A percentile compares a stretch with the other conserved stretches of the same genome.
phyloP scores from a whole-genome alignment of 1,139 yeast species.

The Kluyveromyces sp. region DNA sequence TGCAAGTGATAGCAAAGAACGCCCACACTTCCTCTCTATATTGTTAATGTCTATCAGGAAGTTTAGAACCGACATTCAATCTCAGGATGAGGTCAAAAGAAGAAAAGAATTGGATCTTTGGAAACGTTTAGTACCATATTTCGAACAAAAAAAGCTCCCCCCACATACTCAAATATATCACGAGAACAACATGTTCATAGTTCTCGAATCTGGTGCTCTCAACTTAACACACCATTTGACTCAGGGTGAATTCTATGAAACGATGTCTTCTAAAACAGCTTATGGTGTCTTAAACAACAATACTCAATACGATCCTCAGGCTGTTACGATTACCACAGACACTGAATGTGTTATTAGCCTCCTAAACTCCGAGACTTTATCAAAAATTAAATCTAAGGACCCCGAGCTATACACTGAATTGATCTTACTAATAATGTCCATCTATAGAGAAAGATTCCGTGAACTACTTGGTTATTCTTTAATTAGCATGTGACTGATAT shows the following conservation, averaged over 20 bases:
- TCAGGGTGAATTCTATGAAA: slow-evolving; percentile 59
- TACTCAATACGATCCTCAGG: slow-evolving; percentile 10
- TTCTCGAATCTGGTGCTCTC: slow-evolving; percentile 75
- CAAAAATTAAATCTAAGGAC: slow-evolving; percentile 35
- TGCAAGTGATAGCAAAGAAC: slow-evolving; percentile 31
- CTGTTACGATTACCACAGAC: slow-evolving; percentile 33
- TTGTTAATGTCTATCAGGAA: slow-evolving; percentile 25
- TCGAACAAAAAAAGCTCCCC: slow-evolving; percentile 14
- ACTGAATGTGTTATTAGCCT: slow-evolving; percentile 68
- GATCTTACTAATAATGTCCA: slow-evolving; percentile 52
- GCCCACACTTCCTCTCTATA: slow-evolving; percentile 22
- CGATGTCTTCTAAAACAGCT: slow-evolving; percentile 81
- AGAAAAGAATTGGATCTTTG: slow-evolving; percentile 24
- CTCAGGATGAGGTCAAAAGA: slow-evolving; percentile 15
- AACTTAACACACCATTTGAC: slow-evolving; percentile 49
- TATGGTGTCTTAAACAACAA: slow-evolving; percentile 47
- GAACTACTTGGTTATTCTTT: slow-evolving; percentile 62
- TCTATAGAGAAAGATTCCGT: slow-evolving; percentile 68
- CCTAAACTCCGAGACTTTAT: slow-evolving; percentile 42
- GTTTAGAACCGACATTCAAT: slow-evolving; percentile 32
- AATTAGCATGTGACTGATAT: slow-evolving; percentile 35
- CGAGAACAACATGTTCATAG: slow-evolving; percentile 40
- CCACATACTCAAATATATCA: slow-evolving; percentile 17
- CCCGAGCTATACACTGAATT: slow-evolving; percentile 61
- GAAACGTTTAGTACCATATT: slow-evolving; percentile 24